phyloP scores from a whole-genome alignment of 257 asterid genomes.

The Nicotiana knightiana region DNA sequence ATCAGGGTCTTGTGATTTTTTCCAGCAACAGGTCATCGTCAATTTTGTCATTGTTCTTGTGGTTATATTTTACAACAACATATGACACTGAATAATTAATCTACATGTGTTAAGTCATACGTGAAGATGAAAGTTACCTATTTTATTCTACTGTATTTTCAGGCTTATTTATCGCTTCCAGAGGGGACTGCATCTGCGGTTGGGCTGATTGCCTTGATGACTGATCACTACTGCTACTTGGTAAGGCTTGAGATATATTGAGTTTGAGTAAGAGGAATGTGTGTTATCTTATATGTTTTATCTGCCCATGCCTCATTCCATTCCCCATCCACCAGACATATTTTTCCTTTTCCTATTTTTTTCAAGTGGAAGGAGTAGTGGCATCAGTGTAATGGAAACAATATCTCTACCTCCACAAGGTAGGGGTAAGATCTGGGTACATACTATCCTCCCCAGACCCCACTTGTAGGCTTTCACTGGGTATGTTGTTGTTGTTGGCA shows the following conservation, averaged over 20 bases:
- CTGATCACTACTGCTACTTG: slow-evolving; percentile 91
- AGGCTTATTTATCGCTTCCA: slow-evolving; percentile 97
- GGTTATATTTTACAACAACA: not conserved
- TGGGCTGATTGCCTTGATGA: slow-evolving; percentile 94
- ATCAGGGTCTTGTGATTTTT: not conserved
- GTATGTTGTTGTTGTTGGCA: too few relatives aligned
- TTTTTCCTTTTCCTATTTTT: not conserved
- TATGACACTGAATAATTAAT: not conserved
- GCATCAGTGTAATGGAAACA: not conserved
- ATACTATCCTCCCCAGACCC: too few relatives aligned
- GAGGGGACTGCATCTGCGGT: slow-evolving; percentile 87
- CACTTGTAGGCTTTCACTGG: too few relatives aligned
- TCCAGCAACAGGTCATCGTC: not conserved
- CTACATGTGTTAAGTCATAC: not conserved
- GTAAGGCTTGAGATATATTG: slow-evolving; percentile 29
- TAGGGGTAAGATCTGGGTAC: too few relatives aligned
- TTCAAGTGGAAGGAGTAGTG: not conserved
- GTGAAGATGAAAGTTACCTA: not conserved
- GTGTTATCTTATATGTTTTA: not conserved
- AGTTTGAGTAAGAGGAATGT: not conserved
- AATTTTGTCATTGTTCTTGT: not conserved
- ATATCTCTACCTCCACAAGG: too few relatives aligned
- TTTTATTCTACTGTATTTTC: slow-evolving; percentile 24
- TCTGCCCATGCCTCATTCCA: not conserved
- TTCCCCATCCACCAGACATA: not conserved